phyloP scores from a whole-genome alignment of 257 asterid species.

The Linaria vulgaris region DNA sequence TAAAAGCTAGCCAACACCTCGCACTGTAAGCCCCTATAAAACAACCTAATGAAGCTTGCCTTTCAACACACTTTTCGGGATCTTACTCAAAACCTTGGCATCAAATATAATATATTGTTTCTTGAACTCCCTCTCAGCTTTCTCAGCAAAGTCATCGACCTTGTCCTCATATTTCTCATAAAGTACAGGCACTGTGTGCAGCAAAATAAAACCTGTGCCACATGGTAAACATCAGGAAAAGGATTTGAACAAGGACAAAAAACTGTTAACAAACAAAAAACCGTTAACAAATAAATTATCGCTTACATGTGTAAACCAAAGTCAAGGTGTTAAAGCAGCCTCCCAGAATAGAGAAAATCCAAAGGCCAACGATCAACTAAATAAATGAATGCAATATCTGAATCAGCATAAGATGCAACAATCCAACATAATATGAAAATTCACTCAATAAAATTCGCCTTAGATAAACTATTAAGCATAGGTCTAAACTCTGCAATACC shows the following conservation, averaged over 20 bases:
- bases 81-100: slow-evolving; percentile 71
- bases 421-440: not conserved
- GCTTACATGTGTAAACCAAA: slow-evolving; percentile 71
- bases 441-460: not conserved
- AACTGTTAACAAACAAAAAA: not conserved
- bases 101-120: slow-evolving; percentile 75
- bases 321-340: slow-evolving; percentile 72
- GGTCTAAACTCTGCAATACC: not conserved
- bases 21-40: slow-evolving; percentile 22
- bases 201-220: slow-evolving; percentile 52
- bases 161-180: slow-evolving; percentile 80
- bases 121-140: slow-evolving; percentile 76
- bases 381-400: slow-evolving; percentile 8
- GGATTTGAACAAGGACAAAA: slow-evolving; percentile 10
- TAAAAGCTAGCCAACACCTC: slow-evolving; percentile 19
- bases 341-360: slow-evolving; percentile 71
- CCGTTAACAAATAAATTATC: not conserved
- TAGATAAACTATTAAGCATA: no score
- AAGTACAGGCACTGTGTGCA: slow-evolving; percentile 77
- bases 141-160: slow-evolving; percentile 85
- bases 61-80: slow-evolving; percentile 61
- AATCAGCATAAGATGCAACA: slow-evolving; percentile 11
- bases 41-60: slow-evolving; percentile 50
- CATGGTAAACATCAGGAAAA: slow-evolving; percentile 1
- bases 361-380: slow-evolving; percentile 74